A percentile compares a stretch with the other conserved stretches of the same genome.
Conservation (phyloP, 495 filamentous ascomycete genomes). For the Sabuloglossum arenarium region DNA sequence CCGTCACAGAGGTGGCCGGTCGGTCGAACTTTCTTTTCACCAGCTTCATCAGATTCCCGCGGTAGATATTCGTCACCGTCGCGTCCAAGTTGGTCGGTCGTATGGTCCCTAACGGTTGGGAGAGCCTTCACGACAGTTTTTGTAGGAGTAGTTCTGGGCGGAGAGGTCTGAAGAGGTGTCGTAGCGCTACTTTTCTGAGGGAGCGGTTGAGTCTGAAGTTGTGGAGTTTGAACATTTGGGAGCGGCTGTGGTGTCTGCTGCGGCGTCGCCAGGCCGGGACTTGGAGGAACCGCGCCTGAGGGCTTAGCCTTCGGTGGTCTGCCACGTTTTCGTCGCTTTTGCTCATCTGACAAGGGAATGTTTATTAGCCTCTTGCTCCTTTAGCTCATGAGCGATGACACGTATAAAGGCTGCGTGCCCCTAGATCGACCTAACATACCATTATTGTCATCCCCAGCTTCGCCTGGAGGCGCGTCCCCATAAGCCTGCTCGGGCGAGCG, state of each 20-base stretch:
- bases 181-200: constrained; percentile 26
- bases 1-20: constrained; percentile 64
- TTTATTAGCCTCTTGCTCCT: background rate
- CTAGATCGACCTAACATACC: constrained; percentile 37
- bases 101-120: constrained; percentile 90
- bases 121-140: constrained; percentile 86
- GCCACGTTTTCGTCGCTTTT: constrained; percentile 67
- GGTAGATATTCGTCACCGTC: constrained; percentile 94
- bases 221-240: constrained; percentile 50
- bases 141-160: constrained; percentile 67
- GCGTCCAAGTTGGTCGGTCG: constrained; percentile 80
- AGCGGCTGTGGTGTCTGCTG: constrained; percentile 21
- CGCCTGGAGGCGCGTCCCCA: constrained; percentile 38
- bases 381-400: background rate
- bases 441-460: constrained; percentile 66
- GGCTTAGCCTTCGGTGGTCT: constrained; percentile 59
- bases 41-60: constrained; percentile 77
- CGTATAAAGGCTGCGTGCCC: constrained; percentile 9
- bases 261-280: constrained; percentile 23
- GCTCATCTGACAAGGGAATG: constrained; percentile 28
- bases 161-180: constrained; percentile 52
- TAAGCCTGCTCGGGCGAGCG: constrained; percentile 63
- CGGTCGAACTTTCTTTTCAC: constrained; percentile 77
- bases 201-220: constrained; percentile 47
- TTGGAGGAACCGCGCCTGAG: constrained; percentile 24